Conservation (phyloP, 2,329 filamentous ascomycete species). For the Colletotrichum magnum region DNA sequence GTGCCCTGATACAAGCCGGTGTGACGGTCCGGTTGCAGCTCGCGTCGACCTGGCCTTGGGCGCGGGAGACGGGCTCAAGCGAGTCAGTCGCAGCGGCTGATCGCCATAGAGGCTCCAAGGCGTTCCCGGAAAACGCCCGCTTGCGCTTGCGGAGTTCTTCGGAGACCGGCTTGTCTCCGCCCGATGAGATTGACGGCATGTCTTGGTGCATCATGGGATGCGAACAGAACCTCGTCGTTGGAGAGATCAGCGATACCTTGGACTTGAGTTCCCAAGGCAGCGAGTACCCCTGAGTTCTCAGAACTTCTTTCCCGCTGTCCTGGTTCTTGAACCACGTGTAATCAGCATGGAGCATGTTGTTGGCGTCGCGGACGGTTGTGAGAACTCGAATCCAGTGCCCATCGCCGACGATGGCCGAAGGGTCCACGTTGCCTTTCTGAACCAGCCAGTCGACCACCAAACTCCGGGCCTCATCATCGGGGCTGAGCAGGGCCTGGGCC, state of each 20-base stretch:
- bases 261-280: conserved; percentile 13
- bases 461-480: conserved; percentile 54
- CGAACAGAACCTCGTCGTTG: conserved; percentile 54
- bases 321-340: conserved; percentile 44
- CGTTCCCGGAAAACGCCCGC: neutral
- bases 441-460: conserved; percentile 62
- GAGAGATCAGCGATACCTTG: conserved; percentile 62
- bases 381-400: conserved; percentile 59
- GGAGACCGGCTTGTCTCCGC: too few species aligned
- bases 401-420: conserved; percentile 51
- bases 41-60: conserved; percentile 16
- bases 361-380: conserved; percentile 56
- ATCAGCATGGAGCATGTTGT: conserved; percentile 61
- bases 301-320: conserved; percentile 56
- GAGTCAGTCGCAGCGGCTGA: neutral
- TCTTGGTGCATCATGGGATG: conserved; percentile 47
- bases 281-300: conserved; percentile 51
- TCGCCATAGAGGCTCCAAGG: neutral
- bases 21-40: conserved; percentile 57
- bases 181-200: conserved; percentile 2
- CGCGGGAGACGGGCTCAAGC: neutral
- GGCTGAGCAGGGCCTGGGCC: conserved; percentile 63
- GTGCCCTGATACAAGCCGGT: conserved; percentile 58
- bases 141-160: conserved; percentile 24
- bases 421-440: conserved; percentile 53